Conservation (phyloP, 805 yeast species). For the Candida michaelii region DNA sequence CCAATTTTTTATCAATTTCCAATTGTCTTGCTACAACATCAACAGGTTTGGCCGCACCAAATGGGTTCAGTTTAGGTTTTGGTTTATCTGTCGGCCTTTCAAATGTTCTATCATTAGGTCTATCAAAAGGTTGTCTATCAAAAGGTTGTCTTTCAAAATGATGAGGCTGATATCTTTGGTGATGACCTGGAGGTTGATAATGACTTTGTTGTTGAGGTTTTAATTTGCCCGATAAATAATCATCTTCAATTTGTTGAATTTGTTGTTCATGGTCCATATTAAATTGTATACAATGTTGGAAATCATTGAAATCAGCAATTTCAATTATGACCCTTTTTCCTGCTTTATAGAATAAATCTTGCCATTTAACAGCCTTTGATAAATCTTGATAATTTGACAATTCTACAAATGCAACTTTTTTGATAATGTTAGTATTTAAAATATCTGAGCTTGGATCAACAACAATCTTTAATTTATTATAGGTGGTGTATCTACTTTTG, state of each 20-base stretch:
- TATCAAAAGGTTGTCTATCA: neutral
- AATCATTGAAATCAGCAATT: conserved; percentile 40
- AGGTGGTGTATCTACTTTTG: conserved; percentile 58
- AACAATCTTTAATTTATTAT: conserved; percentile 59
- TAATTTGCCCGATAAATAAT: conserved; percentile 24
- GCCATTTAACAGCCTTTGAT: conserved; percentile 61
- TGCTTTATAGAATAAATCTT: conserved; percentile 52
- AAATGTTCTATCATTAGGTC: too few species aligned
- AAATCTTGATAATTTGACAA: conserved; percentile 51
- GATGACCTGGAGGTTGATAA: conserved; percentile 7
- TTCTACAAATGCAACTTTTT: conserved; percentile 66
- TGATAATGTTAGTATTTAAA: conserved; percentile 36
- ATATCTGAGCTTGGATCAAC: conserved; percentile 48
- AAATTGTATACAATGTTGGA: conserved; percentile 39
- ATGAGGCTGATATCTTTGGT: neutral
- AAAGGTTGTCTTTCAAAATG: neutral
- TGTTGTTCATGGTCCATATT: conserved; percentile 35
- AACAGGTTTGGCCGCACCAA: conserved; percentile 85
- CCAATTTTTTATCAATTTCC: conserved; percentile 53
- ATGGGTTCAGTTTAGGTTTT: conserved; percentile 61
- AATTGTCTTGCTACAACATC: conserved; percentile 65
- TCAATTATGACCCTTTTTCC: conserved; percentile 39
- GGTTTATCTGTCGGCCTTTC: conserved; percentile 1
- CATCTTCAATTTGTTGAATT: conserved; percentile 31
- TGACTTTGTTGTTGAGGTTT: conserved; percentile 5